A percentile compares a stretch with the other conserved stretches of the same genome.
phyloP scores from a whole-genome alignment of 805 yeast species.

The Vanderwaltozyma yarrowii region DNA sequence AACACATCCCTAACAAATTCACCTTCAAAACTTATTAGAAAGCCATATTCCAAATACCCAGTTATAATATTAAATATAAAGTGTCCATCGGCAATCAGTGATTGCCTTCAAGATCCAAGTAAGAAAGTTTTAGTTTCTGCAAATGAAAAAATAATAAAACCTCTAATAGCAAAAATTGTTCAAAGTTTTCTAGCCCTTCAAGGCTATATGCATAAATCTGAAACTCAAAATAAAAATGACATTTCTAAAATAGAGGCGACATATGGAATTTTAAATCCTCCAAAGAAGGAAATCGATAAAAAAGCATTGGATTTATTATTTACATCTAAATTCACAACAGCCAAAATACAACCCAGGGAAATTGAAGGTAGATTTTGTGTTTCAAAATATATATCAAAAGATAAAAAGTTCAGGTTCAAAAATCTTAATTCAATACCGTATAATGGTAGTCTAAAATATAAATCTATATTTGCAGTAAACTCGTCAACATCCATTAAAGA shows the following conservation, averaged over 20 bases:
- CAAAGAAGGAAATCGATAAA: too few relatives aligned
- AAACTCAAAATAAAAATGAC: background rate
- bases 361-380: slow-evolving; percentile 1
- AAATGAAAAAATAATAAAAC: slow-evolving; percentile 19
- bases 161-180: slow-evolving; percentile 27
- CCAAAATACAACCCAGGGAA: background rate
- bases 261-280: too few relatives aligned
- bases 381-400: too few relatives aligned
- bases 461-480: too few relatives aligned
- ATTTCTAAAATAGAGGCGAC: too few relatives aligned
- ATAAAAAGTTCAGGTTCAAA: too few relatives aligned
- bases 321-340: background rate
- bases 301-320: background rate
- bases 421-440: too few relatives aligned
- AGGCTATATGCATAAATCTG: slow-evolving; percentile 9
- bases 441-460: too few relatives aligned
- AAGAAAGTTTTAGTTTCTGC: slow-evolving; percentile 26
- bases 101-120: slow-evolving; percentile 33
- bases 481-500: too few relatives aligned
- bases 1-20: slow-evolving; percentile 1
- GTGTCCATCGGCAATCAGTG: slow-evolving; percentile 26
- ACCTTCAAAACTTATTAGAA: slow-evolving; percentile 21
- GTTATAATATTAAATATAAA: slow-evolving; percentile 29
- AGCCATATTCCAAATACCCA: slow-evolving; percentile 31
- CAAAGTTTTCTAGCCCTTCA: slow-evolving; percentile 20